phyloP scores from a whole-genome alignment of 352 stramenopile genomes.

The Pythium dissotocum region DNA sequence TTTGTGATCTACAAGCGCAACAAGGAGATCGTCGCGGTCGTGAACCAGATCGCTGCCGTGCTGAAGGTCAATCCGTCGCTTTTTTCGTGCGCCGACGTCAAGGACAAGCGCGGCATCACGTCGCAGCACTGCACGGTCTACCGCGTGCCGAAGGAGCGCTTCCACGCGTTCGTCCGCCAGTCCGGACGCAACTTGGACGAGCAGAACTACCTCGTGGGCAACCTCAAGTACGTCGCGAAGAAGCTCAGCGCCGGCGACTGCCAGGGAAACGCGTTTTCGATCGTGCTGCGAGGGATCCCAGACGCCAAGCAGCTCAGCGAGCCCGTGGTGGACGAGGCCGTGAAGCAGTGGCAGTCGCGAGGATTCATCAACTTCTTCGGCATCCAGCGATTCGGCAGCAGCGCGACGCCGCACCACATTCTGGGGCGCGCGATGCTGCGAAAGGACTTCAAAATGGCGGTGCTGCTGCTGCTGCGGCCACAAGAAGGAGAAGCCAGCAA shows the following conservation, averaged over 20 bases:
- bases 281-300: constrained; percentile 91
- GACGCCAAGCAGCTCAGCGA: constrained; percentile 48
- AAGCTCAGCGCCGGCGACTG: constrained; percentile 89
- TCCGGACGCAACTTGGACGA: constrained; percentile 53
- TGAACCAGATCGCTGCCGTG: constrained; percentile 74
- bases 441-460: constrained; percentile 92
- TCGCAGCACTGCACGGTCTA: constrained; percentile 94
- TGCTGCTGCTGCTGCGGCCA: constrained; percentile 90
- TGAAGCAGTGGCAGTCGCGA: constrained; percentile 49
- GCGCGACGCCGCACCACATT: constrained; percentile 72
- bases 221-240: constrained; percentile 88
- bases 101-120: constrained; percentile 96
- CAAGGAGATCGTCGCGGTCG: constrained; percentile 89
- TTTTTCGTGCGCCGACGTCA: constrained; percentile 94
- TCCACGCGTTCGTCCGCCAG: constrained; percentile 44
- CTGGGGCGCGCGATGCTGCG: constrained; percentile 92
- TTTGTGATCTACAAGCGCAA: constrained; percentile 98
- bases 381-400: constrained; percentile 94
- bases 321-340: constrained; percentile 32
- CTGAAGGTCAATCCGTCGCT: constrained; percentile 63
- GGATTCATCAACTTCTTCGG: constrained; percentile 99
- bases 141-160: constrained; percentile 62
- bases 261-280: constrained; percentile 91
- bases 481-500: constrained; percentile 85
- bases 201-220: constrained; percentile 87